Evolutionary conservation across 495 filamentous ascomycete species (phyloP), one percentile per base, ranked within the genome.

Genomic region (Xanthoparmelia taractica): DNA sequence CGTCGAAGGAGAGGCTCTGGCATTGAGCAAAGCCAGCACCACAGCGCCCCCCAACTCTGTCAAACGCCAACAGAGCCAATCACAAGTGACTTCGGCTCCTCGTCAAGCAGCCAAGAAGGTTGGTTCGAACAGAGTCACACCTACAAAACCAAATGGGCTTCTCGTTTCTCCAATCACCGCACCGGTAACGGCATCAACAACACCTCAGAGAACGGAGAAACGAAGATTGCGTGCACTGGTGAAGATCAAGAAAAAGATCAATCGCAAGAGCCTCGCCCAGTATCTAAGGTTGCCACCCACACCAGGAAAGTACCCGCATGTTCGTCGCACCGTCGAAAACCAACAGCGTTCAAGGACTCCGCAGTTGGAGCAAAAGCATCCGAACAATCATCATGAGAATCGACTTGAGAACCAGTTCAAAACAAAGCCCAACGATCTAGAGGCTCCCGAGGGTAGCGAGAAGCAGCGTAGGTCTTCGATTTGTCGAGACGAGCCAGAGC

Each of bases 61-160:
- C n/a, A 58, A 63, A 40, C 40, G 34, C 6, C 61, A 55, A n/a
- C 61, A 50, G 23, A 34, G 38, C 17, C 41, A 38, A 38, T 20
- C 40, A 10, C 40, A 63, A n/a, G 34, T 63, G 20, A 63, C 61
- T 5, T 63, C 61, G 12, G 61, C 61, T 63, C 61, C 61, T 58
- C 54, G 61, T 6, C 54, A 63, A 59, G 36, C 23, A 27, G 66
- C 75, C 50, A 68, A 69, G 36, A 71, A 73, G 29, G 68, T 67
- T 23, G 65, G 64, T 13, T 65, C 70, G 4, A 47, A 62, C n/a
- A 43, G 55, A 20, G 59, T 64, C 33, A 43, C 65, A 33, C 48
- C 59, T 3, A 65, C 68, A 29, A 66, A 67, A 55, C 52, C 63
- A 38, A 57, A 38, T 20, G 17, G 40, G 37, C 50, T 54, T 54